Base-by-base conservation (phyloP, 371 early-diverging fungal genomes). In the Hamiltosporidium magnivora region DNA sequence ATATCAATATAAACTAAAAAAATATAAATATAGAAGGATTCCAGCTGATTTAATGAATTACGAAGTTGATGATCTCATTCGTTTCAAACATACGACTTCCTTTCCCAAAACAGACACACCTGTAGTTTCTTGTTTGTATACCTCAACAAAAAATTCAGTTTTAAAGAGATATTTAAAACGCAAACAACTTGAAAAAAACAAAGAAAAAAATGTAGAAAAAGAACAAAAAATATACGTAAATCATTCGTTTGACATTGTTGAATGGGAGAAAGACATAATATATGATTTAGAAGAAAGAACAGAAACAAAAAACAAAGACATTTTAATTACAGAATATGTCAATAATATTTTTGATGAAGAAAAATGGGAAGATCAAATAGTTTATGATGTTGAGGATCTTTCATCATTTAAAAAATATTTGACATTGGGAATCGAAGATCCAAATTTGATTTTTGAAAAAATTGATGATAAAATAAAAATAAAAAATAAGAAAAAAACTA, bases 401-500 rank as follows among this genome's bases (percentile, higher is more conserved):
- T n/a, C 42, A 36, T 64, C 60, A 55, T 2, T 66, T 38, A 71
- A 70, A 46, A 55, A 62, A 1, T 71, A 75, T 60, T 54, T 76
- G n/a, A 75, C 74, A 0, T 43, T 82, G 2, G 72, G 75, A 63
- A 43, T 74, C 9, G 73, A 79, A 52, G 83, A 82, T 62, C 74
- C 73, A n/a, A 82, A 82, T 53, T 60, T 82, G 9, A 75, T 82
- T 12, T 80, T 82, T 70, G 83, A 82, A 52, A 74, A 68, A 25
- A 58, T 70, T 39, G 80, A 80, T 25, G 71, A 79, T n/a, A 79
- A 77, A 25, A 25, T 25, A 25, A 25, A 25, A 25, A 25, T 25
- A 25, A 25, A 25, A 25, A 25, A 25, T 25, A 54, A 69, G 56
- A 56, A 71, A 40, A 75, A 75, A 53, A 67, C 68, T 42, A 76